Base-by-base conservation (phyloP, 78 protist genomes). In the Dictyostelium capitatum region DNA sequence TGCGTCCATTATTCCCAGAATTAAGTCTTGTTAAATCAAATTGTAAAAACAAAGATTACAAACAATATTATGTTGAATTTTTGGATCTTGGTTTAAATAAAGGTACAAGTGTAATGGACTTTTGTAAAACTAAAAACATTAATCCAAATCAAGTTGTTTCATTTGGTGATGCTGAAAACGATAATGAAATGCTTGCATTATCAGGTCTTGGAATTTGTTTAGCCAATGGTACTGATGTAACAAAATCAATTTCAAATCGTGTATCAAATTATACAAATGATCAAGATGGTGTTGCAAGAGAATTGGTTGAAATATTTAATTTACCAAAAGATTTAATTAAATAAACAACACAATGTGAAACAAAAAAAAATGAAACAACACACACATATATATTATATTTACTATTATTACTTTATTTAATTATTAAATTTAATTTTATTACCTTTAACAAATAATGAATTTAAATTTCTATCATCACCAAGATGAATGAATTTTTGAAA, bases 391-490 rank as follows among this genome's bases (percentile, higher is more conserved):
- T 10, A 50, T 28, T 6, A 11, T 67, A 32, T 67, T 67, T 67
- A 30, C 32, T 67, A 32, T 67, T 67, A 9, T 14, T 32, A 6
- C 32, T 32, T 67, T 0, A 5, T 17, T n/a, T 46, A 11, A 20
- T 73, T 20, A 48, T 75, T 75, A 75, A 77, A 50, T 37, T 77
- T 43, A 72, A 72, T 51, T 89, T 89, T 50, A 20, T 83, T 91
- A 43, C 98, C 98, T 46, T 65, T 74, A 48, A 97, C 96, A 57
- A 56, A 97, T 15, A 97, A 95, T 28, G 37, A n/a, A 6, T 30
- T 65, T 11, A 96, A 32, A 83, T 97, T 97, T 32, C 98, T 78
- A 48, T 97, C 98, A 46, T 97, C 98, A 64, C 98, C 98, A 15
- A 81, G 59, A 77, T 91, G 72, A 37, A 97, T 54, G 41, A 79